Evolutionary conservation across 1,284 basidiomycete genomes (phyloP).

Genomic region (Ceratobasidium sp.): DNA sequence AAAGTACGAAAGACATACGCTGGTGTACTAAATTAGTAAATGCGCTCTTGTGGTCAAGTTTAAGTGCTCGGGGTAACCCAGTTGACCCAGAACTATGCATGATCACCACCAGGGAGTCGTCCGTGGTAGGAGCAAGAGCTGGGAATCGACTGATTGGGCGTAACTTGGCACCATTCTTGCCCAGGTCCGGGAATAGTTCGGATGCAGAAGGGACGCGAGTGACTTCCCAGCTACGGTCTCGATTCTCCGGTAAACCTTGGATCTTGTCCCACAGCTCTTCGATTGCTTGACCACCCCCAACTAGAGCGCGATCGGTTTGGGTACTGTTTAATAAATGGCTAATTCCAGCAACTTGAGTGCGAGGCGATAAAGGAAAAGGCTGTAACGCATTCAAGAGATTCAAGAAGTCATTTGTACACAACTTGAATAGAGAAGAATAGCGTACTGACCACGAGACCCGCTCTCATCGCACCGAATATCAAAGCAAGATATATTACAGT

Average conservation of each 20-base stretch:
- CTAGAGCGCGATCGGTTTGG: neutral
- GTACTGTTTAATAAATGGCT: slow-evolving; percentile 6
- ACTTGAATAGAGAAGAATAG: neutral
- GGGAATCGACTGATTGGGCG: neutral
- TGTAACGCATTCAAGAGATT: neutral
- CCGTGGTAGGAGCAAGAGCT: neutral
- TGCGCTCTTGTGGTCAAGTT: neutral
- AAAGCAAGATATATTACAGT: slow-evolving; percentile 16
- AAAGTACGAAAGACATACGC: neutral
- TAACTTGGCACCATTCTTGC: neutral
- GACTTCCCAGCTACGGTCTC: neutral
- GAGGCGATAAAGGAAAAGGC: slow-evolving; percentile 27
- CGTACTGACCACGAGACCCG: slow-evolving; percentile 16
- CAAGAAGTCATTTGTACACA: neutral
- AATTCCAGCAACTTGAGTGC: slow-evolving; percentile 20
- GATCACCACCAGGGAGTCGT: neutral
- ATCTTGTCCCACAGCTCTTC: neutral
- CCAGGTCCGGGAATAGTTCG: neutral
- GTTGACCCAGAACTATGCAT: slow-evolving; percentile 36
- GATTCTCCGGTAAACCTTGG: neutral
- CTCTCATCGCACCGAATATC: slow-evolving; percentile 27
- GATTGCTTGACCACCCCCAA: neutral
- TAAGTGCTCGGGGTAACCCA: slow-evolving; percentile 6
- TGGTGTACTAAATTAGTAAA: neutral
- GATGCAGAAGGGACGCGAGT: neutral